Evolutionary conservation across 1,284 basidiomycete genomes (phyloP).

Genomic region (Athelia psychrophila): DNA sequence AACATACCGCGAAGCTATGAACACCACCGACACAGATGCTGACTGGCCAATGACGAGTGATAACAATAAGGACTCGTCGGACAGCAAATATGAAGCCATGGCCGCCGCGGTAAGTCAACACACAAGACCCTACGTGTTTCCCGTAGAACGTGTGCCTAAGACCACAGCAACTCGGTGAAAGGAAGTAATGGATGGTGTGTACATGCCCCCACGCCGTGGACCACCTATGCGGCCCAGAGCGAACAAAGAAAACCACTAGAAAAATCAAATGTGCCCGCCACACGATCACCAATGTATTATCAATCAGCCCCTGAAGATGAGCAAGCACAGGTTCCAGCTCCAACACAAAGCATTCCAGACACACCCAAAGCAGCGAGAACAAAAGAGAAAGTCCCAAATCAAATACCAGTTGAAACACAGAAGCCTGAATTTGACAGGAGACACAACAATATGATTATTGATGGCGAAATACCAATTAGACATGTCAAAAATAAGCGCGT

Average conservation of each 20-base stretch:
- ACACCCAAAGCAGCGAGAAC: too few relatives aligned
- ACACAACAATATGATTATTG: neutral
- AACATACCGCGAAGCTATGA: too few relatives aligned
- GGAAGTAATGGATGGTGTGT: neutral
- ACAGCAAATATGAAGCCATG: too few relatives aligned
- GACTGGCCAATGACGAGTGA: too few relatives aligned
- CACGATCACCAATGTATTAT: neutral
- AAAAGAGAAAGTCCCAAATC: too few relatives aligned
- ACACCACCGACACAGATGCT: too few relatives aligned
- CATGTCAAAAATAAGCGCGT: neutral
- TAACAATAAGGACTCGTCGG: too few relatives aligned
- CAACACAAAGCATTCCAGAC: too few relatives aligned
- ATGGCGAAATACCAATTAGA: neutral
- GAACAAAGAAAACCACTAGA: neutral
- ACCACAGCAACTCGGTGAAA: neutral
- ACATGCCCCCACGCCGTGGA: neutral
- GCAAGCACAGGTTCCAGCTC: neutral
- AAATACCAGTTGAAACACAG: too few relatives aligned
- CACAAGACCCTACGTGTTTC: too few relatives aligned
- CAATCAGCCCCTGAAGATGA: neutral
- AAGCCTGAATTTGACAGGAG: neutral
- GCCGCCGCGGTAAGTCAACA: too few relatives aligned
- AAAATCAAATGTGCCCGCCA: neutral
- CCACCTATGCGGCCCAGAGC: neutral
- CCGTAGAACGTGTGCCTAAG: neutral